These are phyloP conservation scores for Jaenimonas drosophilae DNA, from an alignment of 208 protist genomes.

Conservation along the genomic window DNA sequence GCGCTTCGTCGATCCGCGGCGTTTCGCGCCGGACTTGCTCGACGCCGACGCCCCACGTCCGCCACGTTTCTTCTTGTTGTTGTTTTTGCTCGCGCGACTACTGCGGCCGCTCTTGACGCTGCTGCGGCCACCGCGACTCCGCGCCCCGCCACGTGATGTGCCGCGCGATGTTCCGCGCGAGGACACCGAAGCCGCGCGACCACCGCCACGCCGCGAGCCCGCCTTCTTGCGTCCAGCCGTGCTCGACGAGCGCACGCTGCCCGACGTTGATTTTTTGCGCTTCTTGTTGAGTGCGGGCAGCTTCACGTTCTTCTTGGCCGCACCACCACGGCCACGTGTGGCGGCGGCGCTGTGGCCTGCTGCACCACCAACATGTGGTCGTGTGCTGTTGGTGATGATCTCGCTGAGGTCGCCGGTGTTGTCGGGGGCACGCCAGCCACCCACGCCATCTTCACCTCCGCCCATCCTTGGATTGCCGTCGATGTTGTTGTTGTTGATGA, in stretches of 20 bases:
- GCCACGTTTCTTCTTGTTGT: neutral
- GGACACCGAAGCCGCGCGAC: too few relatives aligned
- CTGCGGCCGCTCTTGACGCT: neutral
- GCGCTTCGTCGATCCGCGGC: conserved; percentile 1
- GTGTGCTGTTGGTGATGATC: conserved; percentile 5
- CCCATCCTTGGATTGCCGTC: neutral
- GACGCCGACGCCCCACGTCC: neutral
- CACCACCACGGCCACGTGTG: neutral
- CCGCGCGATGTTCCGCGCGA: neutral
- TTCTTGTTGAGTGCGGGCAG: conserved; percentile 1
- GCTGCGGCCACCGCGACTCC: neutral
- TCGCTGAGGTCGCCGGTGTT: conserved; percentile 4
- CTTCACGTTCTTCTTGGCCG: neutral
- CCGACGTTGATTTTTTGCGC: too few relatives aligned
- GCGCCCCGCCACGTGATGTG: neutral
- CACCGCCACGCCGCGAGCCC: too few relatives aligned
- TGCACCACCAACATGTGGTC: neutral
- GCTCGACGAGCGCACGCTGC: conserved; percentile 7
- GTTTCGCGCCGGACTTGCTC: too few relatives aligned
- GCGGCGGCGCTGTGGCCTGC: neutral
- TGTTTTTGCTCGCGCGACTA: neutral
- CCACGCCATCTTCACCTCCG: neutral
- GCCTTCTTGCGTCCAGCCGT: too few relatives aligned
- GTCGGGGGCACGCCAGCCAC: conserved; percentile 3
- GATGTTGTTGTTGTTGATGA: neutral